Base-by-base conservation (phyloP, 352 stramenopile species). In the Pythium aristosporum region DNA sequence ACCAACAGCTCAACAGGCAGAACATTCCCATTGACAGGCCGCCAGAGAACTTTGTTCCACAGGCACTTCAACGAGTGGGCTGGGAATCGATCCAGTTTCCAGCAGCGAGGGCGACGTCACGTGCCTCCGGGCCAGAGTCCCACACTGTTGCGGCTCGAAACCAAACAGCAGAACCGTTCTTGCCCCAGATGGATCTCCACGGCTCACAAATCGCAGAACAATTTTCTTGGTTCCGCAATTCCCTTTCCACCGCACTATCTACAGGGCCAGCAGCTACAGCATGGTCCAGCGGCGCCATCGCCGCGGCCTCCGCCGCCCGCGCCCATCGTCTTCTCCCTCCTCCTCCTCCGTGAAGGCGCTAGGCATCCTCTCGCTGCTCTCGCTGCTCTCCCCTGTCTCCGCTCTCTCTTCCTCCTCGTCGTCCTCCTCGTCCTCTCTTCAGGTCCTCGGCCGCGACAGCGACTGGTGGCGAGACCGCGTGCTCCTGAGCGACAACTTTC, bases 401-500 rank as follows among this genome's bases (percentile, higher is more conserved):
- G 51, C 37, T n/a, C 64, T 25, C 49, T 41, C 49, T 23, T 43
- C 32, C 37, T 32, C 54, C 11, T 66, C 65, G 5, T 59, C 57
- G 12, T 58, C 59, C 10, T 48, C 59, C 25, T 28, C 57, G 8
- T 48, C 57, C 42, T 56, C 57, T 13, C 1, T 34, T 9, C 6
- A 23, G 5, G 36, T 63, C 12, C 48, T 69, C 13, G 62, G 62
- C 21, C 62, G 48, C 34, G 63, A 65, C 20, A 25, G 23, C 20
- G 49, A 70, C 9, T 71, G 64, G 64, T 71, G 57, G 57, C 49
- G 53, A 13, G 43, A 51, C 30, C 57, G 50, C 20, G 46, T 85
- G 46, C 65, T 73, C 13, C 34, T 82, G n/a, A 66, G 76, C 25
- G 70, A 82, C n/a, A 52, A 65, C 48, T 82, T 80, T 56, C 28